These are phyloP conservation scores for Wickerhamomyces bisporus DNA, from an alignment of 805 yeast genomes.

Conservation along the genomic window DNA sequence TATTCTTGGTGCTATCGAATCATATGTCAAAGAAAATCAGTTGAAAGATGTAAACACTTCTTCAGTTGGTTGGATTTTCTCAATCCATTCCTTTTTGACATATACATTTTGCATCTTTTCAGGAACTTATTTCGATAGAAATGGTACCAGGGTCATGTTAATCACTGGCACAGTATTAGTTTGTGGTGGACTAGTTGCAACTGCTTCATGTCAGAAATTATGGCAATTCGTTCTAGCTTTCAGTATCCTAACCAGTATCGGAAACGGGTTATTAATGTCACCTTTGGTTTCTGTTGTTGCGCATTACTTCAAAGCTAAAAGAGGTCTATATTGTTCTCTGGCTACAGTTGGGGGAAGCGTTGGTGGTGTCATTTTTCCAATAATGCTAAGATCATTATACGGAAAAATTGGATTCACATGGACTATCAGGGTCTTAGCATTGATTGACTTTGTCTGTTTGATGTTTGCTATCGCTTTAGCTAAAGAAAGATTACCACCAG, in stretches of 20 bases:
- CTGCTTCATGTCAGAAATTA: slow-evolving; percentile 37
- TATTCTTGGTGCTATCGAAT: slow-evolving; percentile 56
- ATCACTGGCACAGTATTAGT: slow-evolving; percentile 33
- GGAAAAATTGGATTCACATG: slow-evolving; percentile 44
- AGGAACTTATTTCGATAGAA: slow-evolving; percentile 42
- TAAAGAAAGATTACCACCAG: slow-evolving; percentile 28
- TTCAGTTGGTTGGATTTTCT: slow-evolving; percentile 53
- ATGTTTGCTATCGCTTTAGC: slow-evolving; percentile 23
- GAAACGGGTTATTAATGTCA: slow-evolving; percentile 39
- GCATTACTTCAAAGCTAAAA: slow-evolving; percentile 37
- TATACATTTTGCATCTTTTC: slow-evolving; percentile 32
- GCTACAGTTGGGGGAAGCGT: slow-evolving; percentile 47
- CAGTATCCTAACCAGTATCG: slow-evolving; percentile 41
- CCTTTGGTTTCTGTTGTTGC: slow-evolving; percentile 40
- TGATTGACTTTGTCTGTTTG: slow-evolving; percentile 30
- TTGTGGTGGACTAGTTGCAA: slow-evolving; percentile 37
- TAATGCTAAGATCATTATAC: slow-evolving; percentile 38
- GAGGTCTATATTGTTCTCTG: slow-evolving; percentile 42
- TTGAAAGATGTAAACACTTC: slow-evolving; percentile 38
- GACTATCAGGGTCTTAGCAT: slow-evolving; percentile 46
- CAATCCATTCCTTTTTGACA: slow-evolving; percentile 25
- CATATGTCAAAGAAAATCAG: slow-evolving; percentile 51
- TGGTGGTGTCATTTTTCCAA: slow-evolving; percentile 46
- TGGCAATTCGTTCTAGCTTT: slow-evolving; percentile 50
- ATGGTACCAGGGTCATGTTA: slow-evolving; percentile 36